Percentiles rank a stretch among this genome's conserved stretches.
These are phyloP conservation scores for Cryphonectria japonica DNA, from an alignment of 2,329 filamentous ascomycete genomes.

Conservation along the genomic window DNA sequence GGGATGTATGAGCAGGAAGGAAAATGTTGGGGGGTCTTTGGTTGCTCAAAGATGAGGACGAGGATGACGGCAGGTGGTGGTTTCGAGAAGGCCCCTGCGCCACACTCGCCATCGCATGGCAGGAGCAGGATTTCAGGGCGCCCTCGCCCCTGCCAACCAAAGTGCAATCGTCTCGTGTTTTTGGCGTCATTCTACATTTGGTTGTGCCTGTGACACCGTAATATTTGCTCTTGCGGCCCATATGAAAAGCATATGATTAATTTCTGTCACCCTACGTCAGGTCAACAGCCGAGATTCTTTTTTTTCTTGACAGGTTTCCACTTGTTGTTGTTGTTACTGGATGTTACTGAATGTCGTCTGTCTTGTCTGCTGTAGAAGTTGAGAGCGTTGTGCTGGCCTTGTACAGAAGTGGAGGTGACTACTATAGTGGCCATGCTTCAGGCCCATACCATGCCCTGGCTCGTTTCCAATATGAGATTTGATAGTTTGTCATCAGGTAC, in stretches of 20 bases:
- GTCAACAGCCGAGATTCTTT: background rate
- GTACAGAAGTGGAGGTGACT: background rate
- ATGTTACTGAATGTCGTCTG: background rate
- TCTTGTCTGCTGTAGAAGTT: background rate
- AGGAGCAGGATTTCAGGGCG: background rate
- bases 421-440: background rate
- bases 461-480: no score
- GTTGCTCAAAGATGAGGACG: constrained; percentile 6
- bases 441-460: no score
- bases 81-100: constrained; percentile 4
- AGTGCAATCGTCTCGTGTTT: constrained; percentile 2
- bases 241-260: background rate
- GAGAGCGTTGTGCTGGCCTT: no score
- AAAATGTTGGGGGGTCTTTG: background rate
- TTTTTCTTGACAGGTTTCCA: background rate
- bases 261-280: background rate
- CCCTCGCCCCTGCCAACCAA: background rate
- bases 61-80: background rate
- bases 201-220: background rate
- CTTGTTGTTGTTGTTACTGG: background rate
- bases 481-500: no score
- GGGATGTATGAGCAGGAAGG: background rate
- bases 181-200: background rate
- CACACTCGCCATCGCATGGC: background rate
- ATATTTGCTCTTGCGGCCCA: background rate